phyloP scores from a whole-genome alignment of 2,329 filamentous ascomycete species.

The Colletotrichum sojae region DNA sequence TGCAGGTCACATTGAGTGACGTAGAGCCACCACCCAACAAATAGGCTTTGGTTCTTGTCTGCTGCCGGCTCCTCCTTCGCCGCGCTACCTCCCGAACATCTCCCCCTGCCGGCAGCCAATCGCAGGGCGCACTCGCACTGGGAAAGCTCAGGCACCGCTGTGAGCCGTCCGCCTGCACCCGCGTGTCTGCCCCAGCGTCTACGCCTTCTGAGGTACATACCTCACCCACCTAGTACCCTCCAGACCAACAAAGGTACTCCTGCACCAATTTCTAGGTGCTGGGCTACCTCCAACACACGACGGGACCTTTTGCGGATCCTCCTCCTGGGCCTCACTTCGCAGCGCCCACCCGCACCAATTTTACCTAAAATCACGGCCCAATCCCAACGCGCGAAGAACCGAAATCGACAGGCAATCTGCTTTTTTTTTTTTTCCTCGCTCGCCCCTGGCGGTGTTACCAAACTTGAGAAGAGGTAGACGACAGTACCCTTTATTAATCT shows the following conservation, averaged over 20 bases:
- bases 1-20: conserved; percentile 8
- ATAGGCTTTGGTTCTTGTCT: neutral
- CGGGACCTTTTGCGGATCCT: neutral
- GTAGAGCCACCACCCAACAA: conserved; percentile 11
- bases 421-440: conserved; percentile 20
- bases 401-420: conserved; percentile 35
- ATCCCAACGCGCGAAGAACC: conserved; percentile 34
- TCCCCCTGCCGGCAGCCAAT: conserved; percentile 22
- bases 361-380: conserved; percentile 40
- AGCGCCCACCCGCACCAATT: conserved; percentile 32
- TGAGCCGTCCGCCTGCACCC: neutral
- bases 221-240: too few relatives aligned
- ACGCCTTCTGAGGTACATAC: neutral
- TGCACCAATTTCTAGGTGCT: neutral
- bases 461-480: conserved; percentile 4
- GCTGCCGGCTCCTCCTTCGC: too few relatives aligned
- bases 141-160: conserved; percentile 24
- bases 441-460: conserved; percentile 33
- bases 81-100: conserved; percentile 16
- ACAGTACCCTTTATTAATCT: conserved; percentile 14
- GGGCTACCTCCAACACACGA: neutral
- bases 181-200: neutral
- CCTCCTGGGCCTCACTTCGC: neutral
- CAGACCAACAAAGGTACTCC: too few relatives aligned
- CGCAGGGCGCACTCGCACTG: conserved; percentile 6